Evolutionary conservation across 1,284 basidiomycete species (phyloP).

Genomic region (Boletus hoseneyae): DNA sequence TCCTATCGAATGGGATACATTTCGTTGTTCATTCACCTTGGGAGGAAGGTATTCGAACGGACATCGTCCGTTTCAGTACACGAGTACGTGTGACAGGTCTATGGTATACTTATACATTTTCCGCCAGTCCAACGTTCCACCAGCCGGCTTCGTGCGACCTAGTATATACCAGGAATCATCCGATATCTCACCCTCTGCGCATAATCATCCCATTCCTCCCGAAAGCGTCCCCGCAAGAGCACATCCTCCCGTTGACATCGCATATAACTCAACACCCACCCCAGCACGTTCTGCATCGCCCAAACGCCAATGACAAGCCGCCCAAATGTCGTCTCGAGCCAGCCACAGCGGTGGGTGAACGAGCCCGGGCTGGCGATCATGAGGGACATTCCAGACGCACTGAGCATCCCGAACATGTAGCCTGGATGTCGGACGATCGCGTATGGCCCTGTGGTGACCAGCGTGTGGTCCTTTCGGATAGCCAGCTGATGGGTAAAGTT

Average conservation of each 20-base stretch:
- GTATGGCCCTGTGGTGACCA: slow-evolving; percentile 33
- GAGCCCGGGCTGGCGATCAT: slow-evolving; percentile 28
- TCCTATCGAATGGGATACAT: too few species aligned
- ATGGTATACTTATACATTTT: too few species aligned
- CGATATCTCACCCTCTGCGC: slow-evolving; percentile 24
- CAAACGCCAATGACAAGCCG: slow-evolving; percentile 18
- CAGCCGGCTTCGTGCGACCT: not conserved
- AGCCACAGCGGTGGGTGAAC: slow-evolving; percentile 23
- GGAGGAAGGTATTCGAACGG: too few species aligned
- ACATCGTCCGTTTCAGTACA: too few species aligned
- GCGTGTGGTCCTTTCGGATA: slow-evolving; percentile 25
- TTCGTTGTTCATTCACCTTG: too few species aligned
- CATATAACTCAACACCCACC: slow-evolving; percentile 12
- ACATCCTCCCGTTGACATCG: slow-evolving; percentile 22
- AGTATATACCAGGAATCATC: slow-evolving; percentile 27
- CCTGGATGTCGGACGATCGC: slow-evolving; percentile 31
- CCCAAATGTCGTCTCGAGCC: slow-evolving; percentile 24
- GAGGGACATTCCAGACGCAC: slow-evolving; percentile 27
- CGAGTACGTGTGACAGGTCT: too few species aligned
- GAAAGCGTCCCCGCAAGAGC: slow-evolving; percentile 17
- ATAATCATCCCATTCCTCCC: slow-evolving; percentile 22
- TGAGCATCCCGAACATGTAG: slow-evolving; percentile 24
- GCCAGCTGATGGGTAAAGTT: slow-evolving; percentile 33
- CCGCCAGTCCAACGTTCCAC: too few species aligned
- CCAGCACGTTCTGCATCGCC: slow-evolving; percentile 18